A percentile compares a stretch with the other conserved stretches of the same genome.
These are phyloP conservation scores for Artemisia argyi DNA, from an alignment of 129 eudicot genomes.

Conservation along the genomic window DNA sequence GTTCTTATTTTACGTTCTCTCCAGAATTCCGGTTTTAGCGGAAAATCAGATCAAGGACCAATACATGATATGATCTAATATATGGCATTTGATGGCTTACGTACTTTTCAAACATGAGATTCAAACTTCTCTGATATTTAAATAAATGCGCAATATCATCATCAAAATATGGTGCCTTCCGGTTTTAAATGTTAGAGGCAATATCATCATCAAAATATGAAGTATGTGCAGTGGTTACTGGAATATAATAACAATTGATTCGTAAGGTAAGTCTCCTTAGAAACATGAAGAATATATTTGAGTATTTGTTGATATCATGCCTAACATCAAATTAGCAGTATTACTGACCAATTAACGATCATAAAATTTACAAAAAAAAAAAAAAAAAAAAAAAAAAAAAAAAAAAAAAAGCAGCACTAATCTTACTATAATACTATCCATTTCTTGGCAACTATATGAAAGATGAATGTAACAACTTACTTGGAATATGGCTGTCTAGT, in stretches of 20 bases:
- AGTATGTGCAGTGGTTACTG: neutral
- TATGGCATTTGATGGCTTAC: no score
- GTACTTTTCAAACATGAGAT: neutral
- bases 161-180: neutral
- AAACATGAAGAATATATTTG: neutral
- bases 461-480: slow-evolving; percentile 29
- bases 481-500: slow-evolving; percentile 34
- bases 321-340: neutral
- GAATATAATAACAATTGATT: neutral
- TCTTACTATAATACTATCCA: neutral
- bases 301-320: neutral
- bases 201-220: neutral
- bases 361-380: neutral
- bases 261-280: neutral
- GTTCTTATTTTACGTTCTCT: neutral
- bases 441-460: neutral
- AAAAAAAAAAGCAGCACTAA: neutral
- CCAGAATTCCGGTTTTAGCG: neutral
- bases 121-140: neutral
- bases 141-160: neutral
- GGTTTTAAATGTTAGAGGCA: neutral
- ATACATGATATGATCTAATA: neutral
- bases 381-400: neutral
- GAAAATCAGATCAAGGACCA: neutral
- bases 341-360: neutral